Conservation (phyloP, 2,329 filamentous ascomycete genomes). For the Catunica adiposa region DNA sequence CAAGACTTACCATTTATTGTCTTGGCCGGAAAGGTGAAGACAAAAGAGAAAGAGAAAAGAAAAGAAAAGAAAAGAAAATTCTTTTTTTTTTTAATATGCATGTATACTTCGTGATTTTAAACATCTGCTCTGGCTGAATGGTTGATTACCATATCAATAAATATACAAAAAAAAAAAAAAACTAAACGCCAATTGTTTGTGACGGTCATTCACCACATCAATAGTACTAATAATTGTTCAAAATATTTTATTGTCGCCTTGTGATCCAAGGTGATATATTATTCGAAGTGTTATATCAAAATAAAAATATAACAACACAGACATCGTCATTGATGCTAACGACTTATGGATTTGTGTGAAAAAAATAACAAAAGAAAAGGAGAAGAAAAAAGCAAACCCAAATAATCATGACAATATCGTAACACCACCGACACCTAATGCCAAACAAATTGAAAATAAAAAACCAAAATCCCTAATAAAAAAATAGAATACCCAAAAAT, state of each 20-base stretch:
- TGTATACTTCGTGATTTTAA: too few species aligned
- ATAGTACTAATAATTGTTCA: too few species aligned
- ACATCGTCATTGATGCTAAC: not conserved
- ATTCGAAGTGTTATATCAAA: not conserved
- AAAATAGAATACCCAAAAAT: constrained; percentile 6
- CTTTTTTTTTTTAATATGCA: too few species aligned
- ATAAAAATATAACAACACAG: not conserved
- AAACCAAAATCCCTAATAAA: not conserved
- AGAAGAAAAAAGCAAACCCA: constrained; percentile 3
- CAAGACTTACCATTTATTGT: not conserved
- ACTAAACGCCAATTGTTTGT: too few species aligned
- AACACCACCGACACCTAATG: not conserved
- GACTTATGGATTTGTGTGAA: not conserved
- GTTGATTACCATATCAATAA: too few species aligned
- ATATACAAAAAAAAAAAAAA: too few species aligned
- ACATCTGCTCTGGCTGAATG: too few species aligned
- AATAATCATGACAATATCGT: not conserved
- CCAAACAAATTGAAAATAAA: constrained; percentile 4
- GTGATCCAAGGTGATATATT: too few species aligned
- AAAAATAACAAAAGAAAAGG: constrained; percentile 8
- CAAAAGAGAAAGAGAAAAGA: not conserved
- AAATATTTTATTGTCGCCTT: too few species aligned
- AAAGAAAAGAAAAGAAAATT: too few species aligned
- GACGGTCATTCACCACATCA: too few species aligned
- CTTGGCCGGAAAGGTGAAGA: not conserved